These are phyloP conservation scores for Polysphondylium violaceum DNA, from an alignment of 78 protist species.

Conservation along the genomic window DNA sequence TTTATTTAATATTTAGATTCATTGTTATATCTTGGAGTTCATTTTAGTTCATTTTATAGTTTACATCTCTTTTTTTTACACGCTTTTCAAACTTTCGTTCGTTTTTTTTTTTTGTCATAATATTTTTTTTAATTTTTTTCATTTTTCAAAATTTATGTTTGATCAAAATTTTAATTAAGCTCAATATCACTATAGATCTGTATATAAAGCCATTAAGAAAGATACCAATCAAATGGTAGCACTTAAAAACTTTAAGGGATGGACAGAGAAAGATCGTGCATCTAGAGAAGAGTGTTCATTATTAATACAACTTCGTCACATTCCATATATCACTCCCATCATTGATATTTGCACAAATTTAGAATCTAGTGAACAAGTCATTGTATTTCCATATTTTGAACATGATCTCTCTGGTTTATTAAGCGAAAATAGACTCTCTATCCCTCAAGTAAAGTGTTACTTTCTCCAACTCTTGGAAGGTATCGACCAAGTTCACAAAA, in stretches of 20 bases:
- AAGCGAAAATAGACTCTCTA: conserved; percentile 55
- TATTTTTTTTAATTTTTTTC: background rate
- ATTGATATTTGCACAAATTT: conserved; percentile 34
- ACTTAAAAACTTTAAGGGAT: conserved; percentile 51
- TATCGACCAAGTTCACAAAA: conserved; percentile 55
- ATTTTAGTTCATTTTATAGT: too few species aligned
- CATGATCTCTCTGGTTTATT: conserved; percentile 73
- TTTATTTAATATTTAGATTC: background rate
- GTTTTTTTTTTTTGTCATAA: background rate
- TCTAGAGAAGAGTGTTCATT: conserved; percentile 60
- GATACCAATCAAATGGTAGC: conserved; percentile 70
- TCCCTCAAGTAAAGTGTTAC: conserved; percentile 73
- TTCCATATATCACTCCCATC: conserved; percentile 68
- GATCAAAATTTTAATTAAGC: background rate
- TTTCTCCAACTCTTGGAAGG: conserved; percentile 64
- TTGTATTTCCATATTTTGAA: conserved; percentile 76
- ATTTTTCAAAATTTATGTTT: background rate
- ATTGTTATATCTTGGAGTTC: background rate
- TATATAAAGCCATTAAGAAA: conserved; percentile 61
- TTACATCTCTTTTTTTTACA: background rate
- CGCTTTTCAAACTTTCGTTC: background rate
- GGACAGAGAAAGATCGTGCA: conserved; percentile 57
- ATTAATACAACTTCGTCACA: conserved; percentile 48
- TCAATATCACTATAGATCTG: conserved; percentile 22
- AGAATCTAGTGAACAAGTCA: conserved; percentile 42